Percentiles rank a stretch among this genome's conserved stretches.
Evolutionary conservation across 768 basidiomycete genomes (phyloP).

Genomic region (Leccinum uliginosum): DNA sequence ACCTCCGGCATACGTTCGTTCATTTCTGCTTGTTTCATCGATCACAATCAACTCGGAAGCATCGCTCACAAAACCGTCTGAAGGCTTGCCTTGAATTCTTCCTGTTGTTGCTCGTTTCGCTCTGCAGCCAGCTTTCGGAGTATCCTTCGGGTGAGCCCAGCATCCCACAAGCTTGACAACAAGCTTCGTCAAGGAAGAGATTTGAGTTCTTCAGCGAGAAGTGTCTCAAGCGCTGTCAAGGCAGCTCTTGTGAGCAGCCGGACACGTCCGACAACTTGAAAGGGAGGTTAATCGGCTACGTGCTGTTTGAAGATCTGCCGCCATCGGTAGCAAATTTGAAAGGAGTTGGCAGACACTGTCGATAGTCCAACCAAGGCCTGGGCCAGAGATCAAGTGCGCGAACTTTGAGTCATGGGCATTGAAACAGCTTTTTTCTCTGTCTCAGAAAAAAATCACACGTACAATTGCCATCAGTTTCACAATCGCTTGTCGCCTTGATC

Average conservation of each 20-base stretch:
- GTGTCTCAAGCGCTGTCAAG: background rate
- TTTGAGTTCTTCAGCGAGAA: slow-evolving; percentile 1
- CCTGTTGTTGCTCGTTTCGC: background rate
- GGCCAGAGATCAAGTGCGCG: background rate
- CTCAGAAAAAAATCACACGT: too few species aligned
- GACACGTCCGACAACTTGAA: background rate
- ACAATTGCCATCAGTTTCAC: too few species aligned
- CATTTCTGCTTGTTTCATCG: too few species aligned
- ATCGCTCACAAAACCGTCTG: background rate
- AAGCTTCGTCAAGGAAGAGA: slow-evolving; percentile 1
- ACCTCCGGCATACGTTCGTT: too few species aligned
- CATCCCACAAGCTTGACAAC: slow-evolving; percentile 8
- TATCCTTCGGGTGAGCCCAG: background rate
- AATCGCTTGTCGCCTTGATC: too few species aligned
- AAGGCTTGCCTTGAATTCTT: slow-evolving; percentile 4
- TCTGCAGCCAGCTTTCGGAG: slow-evolving; percentile 2
- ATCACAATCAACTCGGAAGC: too few species aligned
- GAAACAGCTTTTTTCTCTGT: too few species aligned
- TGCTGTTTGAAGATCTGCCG: background rate
- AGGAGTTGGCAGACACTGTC: background rate
- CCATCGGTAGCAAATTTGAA: background rate
- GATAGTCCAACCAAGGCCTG: background rate
- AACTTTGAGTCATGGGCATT: too few species aligned
- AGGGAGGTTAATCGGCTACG: background rate
- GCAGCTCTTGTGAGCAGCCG: background rate